These are phyloP conservation scores for Ophiocordyceps camponoti-floridani DNA, from an alignment of 2,329 filamentous ascomycete genomes.

Conservation along the genomic window DNA sequence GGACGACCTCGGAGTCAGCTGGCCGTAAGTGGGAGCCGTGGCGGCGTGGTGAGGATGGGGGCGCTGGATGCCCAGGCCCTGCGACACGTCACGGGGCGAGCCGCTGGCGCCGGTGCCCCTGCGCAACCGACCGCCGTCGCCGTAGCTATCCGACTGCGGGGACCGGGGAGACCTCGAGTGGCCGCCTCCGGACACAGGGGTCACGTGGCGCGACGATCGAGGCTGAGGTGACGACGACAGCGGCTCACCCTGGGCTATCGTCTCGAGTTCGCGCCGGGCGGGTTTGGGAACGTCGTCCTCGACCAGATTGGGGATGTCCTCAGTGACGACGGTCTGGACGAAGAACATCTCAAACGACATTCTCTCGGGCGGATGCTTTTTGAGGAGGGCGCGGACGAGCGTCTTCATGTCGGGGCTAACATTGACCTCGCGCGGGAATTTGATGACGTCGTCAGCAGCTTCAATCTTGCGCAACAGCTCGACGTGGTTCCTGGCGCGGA, in stretches of 20 bases:
- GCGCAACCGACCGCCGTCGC: conserved; percentile 17
- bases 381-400: conserved; percentile 64
- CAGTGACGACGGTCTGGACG: conserved; percentile 50
- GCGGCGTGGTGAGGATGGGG: conserved; percentile 26
- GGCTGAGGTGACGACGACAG: conserved; percentile 9
- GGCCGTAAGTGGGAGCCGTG: conserved; percentile 28
- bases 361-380: conserved; percentile 69
- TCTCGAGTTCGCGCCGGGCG: conserved; percentile 15
- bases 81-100: conserved; percentile 26
- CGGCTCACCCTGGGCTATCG: conserved; percentile 13
- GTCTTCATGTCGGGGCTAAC: conserved; percentile 63
- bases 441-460: conserved; percentile 68
- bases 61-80: conserved; percentile 34
- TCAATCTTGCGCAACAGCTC: conserved; percentile 88
- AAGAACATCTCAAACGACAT: conserved; percentile 82
- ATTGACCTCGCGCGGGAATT: conserved; percentile 55
- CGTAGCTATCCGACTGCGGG: conserved; percentile 25
- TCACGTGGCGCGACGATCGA: conserved; percentile 16
- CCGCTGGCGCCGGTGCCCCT: conserved; percentile 11
- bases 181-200: conserved; percentile 15
- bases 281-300: conserved; percentile 50
- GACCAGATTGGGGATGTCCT: conserved; percentile 63
- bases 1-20: conserved; percentile 7
- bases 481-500: conserved; percentile 84
- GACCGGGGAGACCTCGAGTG: conserved; percentile 22